A percentile compares a stretch with the other conserved stretches of the same genome.
These are phyloP conservation scores for Geoglossum cookeanum DNA, from an alignment of 2,329 filamentous ascomycete genomes.

Conservation along the genomic window DNA sequence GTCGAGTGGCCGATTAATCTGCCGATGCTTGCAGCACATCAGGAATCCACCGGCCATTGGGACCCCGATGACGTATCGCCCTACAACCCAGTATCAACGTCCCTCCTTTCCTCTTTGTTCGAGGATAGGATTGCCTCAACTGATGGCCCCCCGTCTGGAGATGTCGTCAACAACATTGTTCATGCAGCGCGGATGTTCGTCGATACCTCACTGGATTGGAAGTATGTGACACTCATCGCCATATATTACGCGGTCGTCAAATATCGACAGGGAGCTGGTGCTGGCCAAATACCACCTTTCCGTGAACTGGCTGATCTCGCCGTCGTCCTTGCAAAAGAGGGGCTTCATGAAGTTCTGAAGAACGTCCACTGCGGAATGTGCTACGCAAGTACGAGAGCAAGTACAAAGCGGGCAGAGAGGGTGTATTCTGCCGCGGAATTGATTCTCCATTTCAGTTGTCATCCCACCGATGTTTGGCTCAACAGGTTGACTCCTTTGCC, in stretches of 20 bases:
- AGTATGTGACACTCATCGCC: conserved; percentile 13
- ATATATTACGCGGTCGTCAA: conserved; percentile 13
- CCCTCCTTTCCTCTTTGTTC: conserved; percentile 10
- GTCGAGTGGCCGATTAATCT: conserved; percentile 17
- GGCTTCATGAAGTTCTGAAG: conserved; percentile 4
- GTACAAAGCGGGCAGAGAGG: background rate
- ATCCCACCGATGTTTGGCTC: conserved; percentile 2
- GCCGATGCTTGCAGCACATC: conserved; percentile 16
- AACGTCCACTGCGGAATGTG: background rate
- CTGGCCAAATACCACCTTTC: conserved; percentile 3
- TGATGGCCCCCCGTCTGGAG: conserved; percentile 4
- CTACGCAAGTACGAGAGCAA: background rate
- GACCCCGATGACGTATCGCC: conserved; percentile 11
- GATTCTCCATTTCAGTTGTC: background rate
- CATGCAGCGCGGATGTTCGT: conserved; percentile 11
- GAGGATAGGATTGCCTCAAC: conserved; percentile 6
- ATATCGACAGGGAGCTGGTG: conserved; percentile 2
- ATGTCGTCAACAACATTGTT: conserved; percentile 12
- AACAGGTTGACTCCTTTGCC: conserved; percentile 10
- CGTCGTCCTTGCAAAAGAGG: background rate
- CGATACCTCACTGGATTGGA: conserved; percentile 9
- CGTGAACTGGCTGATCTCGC: conserved; percentile 5
- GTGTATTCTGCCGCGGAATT: background rate
- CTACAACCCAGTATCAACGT: conserved; percentile 5
- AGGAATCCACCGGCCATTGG: conserved; percentile 14